Evolutionary conservation across 2,329 filamentous ascomycete genomes (phyloP).

Genomic region (Seiridium unicorne): DNA sequence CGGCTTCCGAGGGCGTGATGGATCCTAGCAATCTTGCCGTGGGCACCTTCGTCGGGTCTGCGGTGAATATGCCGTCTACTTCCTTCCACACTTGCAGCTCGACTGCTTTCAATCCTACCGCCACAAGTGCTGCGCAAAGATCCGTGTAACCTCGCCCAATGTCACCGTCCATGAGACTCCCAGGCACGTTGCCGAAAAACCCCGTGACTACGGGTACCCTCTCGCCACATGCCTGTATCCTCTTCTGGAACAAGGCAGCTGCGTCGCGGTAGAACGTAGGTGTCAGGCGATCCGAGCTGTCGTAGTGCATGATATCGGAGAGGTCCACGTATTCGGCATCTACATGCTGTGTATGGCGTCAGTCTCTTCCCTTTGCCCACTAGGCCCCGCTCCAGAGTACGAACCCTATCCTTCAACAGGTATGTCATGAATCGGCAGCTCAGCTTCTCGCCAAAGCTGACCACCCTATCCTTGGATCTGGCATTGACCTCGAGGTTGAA

Average conservation of each 20-base stretch:
- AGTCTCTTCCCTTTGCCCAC: neutral
- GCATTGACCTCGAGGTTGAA: constrained; percentile 76
- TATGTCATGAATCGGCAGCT: constrained; percentile 90
- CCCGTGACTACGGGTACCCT: constrained; percentile 81
- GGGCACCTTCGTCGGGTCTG: constrained; percentile 82
- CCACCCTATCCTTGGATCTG: constrained; percentile 79
- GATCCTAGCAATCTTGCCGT: constrained; percentile 85
- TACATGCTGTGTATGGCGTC: constrained; percentile 54
- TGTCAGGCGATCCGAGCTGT: constrained; percentile 58
- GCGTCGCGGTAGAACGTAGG: constrained; percentile 69
- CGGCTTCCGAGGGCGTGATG: constrained; percentile 92
- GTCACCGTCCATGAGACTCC: constrained; percentile 81
- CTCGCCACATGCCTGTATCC: constrained; percentile 62
- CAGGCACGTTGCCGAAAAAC: constrained; percentile 92
- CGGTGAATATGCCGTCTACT: constrained; percentile 88
- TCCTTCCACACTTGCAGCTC: constrained; percentile 99
- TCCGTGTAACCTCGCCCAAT: constrained; percentile 97
- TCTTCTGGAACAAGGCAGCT: constrained; percentile 58
- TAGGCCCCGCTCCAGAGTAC: constrained; percentile 12
- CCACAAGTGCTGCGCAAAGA: constrained; percentile 86
- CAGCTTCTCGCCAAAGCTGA: constrained; percentile 94
- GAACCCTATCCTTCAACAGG: constrained; percentile 71
- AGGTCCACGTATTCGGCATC: constrained; percentile 89
- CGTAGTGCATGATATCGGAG: constrained; percentile 74
- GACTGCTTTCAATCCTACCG: constrained; percentile 80